Base-by-base conservation (phyloP, 2,329 filamentous ascomycete species). In the Gremmenia infestans region DNA sequence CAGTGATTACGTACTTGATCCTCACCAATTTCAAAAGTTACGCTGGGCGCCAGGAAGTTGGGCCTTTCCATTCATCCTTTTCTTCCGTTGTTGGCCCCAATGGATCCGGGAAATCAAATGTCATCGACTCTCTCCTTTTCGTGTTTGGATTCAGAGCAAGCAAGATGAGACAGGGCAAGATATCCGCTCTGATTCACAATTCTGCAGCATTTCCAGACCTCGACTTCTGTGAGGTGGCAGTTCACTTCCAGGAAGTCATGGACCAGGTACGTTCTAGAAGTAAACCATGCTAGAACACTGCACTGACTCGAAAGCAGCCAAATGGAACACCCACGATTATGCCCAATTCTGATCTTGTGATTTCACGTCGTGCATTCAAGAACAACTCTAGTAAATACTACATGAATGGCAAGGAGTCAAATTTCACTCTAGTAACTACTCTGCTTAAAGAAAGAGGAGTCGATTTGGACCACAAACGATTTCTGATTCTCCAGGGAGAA, bases 11-110 rank as follows among this genome's bases (percentile, higher is more conserved):
- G 17, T 91, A 96, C 70, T 78, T 99, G 49, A 86, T 96, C 57
- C 80, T 99, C 64, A 95, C 84, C 63, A 99, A 99, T 73, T 99
- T 99, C 83, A 99, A 99, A 77, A 97, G 93, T 76, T 99, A 99
- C 71, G 94, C 94, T 15, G 94, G 94, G 4, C 81, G 89, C 59
- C 94, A 99, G 72, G 88, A 96, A 73, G 94, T 99, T 57, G 94
- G 94, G 0, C 94, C 94, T 0, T 99, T 99, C 71, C 94, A 99
- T 71, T 82, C 90, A 1, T 99, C 94, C 0, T 99, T 99, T 74
- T 97, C 94, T 1, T 97, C 94, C 0, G 94, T 99, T 2, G 94
- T 99, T 9, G 95, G 94, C 0, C 94, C 95, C 50, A 99, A 99
- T 71, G 94, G 94, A 59, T 99, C 94, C 9, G 94, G 94, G 57